Percentiles rank a stretch among this genome's conserved stretches.
These are phyloP conservation scores for Ceratobasidium theobromae DNA, from an alignment of 1,284 basidiomycete genomes.

Conservation along the genomic window DNA sequence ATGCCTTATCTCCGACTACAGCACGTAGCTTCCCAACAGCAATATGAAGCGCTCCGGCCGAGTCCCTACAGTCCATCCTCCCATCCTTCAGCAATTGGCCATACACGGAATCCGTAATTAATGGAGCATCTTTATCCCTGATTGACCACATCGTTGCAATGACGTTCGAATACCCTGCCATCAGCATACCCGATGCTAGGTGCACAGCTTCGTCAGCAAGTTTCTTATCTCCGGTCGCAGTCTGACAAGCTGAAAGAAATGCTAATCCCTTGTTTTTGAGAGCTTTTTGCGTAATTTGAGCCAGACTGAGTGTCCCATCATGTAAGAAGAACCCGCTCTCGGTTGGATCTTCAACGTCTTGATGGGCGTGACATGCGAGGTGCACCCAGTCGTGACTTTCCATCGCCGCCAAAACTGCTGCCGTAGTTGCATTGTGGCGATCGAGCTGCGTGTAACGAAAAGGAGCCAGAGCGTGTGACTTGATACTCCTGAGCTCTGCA, in stretches of 20 bases:
- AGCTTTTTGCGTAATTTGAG: neutral
- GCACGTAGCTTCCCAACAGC: neutral
- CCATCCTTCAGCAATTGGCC: neutral
- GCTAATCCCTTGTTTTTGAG: constrained; percentile 1
- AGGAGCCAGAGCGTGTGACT: neutral
- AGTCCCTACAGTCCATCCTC: neutral
- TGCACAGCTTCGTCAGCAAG: constrained; percentile 15
- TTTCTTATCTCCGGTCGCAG: neutral
- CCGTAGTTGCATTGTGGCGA: neutral
- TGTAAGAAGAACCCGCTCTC: neutral
- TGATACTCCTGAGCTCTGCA: neutral
- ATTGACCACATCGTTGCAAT: constrained; percentile 22
- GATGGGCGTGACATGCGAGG: constrained; percentile 3
- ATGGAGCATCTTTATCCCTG: constrained; percentile 4
- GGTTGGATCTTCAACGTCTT: neutral
- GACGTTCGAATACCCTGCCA: constrained; percentile 2
- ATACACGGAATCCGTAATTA: neutral
- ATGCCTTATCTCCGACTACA: neutral
- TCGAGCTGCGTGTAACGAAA: neutral
- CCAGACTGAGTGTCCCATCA: neutral
- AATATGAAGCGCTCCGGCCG: neutral
- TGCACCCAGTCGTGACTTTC: constrained; percentile 9
- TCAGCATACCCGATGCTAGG: constrained; percentile 21
- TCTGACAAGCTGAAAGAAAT: constrained; percentile 20
- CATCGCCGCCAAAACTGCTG: neutral